Evolutionary conservation across 257 asterid genomes (phyloP).

Genomic region (Apocynum venetum): DNA sequence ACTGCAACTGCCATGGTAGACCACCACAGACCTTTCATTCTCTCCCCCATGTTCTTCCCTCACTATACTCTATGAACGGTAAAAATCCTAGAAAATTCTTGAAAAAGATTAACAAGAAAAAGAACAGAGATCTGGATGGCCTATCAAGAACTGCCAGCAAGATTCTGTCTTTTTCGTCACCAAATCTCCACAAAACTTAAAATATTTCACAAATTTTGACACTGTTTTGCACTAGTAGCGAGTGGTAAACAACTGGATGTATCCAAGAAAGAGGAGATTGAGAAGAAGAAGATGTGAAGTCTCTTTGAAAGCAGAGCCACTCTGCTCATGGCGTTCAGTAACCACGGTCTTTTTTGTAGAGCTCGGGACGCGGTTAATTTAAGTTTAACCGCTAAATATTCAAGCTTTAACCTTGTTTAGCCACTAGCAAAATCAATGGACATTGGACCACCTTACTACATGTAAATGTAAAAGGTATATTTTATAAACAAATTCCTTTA

Average conservation of each 20-base stretch:
- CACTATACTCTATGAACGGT: neutral
- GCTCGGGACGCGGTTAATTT: neutral
- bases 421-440: neutral
- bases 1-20: constrained; percentile 15
- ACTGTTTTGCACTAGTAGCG: neutral
- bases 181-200: neutral
- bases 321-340: neutral
- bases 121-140: neutral
- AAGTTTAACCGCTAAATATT: neutral
- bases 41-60: constrained; percentile 6
- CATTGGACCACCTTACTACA: neutral
- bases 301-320: neutral
- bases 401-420: neutral
- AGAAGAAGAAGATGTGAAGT: neutral
- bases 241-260: neutral
- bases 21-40: constrained; percentile 16
- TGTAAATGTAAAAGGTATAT: neutral
- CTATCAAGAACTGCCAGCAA: neutral
- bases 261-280: neutral
- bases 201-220: neutral
- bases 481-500: no score
- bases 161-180: neutral
- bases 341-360: neutral
- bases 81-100: neutral
- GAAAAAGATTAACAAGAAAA: neutral